Percentiles rank a stretch among this genome's conserved stretches.
phyloP scores from a whole-genome alignment of 1,139 yeast species.

The Debaryomyces psychrophilus region DNA sequence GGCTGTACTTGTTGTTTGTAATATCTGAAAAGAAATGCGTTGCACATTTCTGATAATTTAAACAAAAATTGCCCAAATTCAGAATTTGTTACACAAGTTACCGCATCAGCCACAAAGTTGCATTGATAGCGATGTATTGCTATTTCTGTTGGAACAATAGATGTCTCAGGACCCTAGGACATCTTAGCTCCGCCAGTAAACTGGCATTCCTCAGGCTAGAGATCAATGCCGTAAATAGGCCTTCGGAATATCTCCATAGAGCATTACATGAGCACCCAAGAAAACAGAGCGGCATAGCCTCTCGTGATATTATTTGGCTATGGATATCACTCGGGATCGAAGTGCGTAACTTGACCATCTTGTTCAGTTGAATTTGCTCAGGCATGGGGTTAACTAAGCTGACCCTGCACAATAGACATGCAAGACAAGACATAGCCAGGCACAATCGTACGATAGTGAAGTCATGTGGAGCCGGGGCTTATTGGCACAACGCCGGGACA shows the following conservation, averaged over 20 bases:
- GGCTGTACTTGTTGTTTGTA: neutral
- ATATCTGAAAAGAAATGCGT: neutral
- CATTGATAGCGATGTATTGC: neutral
- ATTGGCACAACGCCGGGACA: neutral
- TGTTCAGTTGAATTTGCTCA: neutral
- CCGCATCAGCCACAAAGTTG: neutral
- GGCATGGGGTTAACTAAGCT: neutral
- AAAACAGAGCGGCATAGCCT: too few species aligned
- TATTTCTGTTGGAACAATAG: neutral
- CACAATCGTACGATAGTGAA: neutral
- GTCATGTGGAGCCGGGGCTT: neutral
- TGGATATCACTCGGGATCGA: neutral
- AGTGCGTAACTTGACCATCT: neutral
- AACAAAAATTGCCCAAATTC: neutral
- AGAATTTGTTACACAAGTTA: neutral
- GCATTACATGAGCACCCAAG: neutral
- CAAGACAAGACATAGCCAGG: too few species aligned
- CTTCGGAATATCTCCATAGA: neutral
- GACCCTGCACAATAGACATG: neutral
- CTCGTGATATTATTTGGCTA: too few species aligned
- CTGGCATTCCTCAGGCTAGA: too few species aligned
- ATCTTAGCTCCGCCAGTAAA: too few species aligned
- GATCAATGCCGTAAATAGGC: too few species aligned
- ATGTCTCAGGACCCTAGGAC: neutral
- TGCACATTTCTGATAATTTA: neutral